These are phyloP conservation scores for Corymbia calophylla DNA, from an alignment of 441 rosid genomes.

Conservation along the genomic window DNA sequence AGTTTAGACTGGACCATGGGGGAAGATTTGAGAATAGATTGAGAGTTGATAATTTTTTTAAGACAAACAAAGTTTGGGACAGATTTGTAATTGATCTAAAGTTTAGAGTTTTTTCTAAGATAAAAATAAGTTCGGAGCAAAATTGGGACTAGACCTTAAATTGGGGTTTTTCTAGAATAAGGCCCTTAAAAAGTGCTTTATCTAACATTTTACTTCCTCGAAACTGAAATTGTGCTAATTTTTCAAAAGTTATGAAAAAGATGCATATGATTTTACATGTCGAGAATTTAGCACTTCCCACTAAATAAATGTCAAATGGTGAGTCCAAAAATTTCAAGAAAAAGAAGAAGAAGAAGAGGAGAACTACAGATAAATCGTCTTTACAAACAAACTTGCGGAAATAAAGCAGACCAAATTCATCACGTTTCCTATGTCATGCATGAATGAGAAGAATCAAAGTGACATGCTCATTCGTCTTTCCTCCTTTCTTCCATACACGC, in stretches of 20 bases:
- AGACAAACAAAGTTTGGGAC: too few relatives aligned
- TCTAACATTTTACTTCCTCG: not conserved
- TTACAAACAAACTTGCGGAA: not conserved
- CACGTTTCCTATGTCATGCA: not conserved
- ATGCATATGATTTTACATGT: not conserved
- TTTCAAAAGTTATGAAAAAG: not conserved
- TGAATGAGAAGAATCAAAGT: not conserved
- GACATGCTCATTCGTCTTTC: not conserved
- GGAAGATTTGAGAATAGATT: not conserved
- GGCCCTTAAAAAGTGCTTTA: not conserved
- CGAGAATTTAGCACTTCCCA: not conserved
- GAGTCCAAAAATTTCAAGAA: not conserved
- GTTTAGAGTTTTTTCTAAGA: too few relatives aligned
- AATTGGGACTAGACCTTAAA: too few relatives aligned
- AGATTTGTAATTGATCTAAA: not conserved
- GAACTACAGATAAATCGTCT: not conserved
- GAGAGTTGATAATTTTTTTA: too few relatives aligned
- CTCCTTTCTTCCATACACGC: not conserved
- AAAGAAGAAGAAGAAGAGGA: not conserved
- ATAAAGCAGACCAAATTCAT: not conserved
- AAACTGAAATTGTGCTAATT: not conserved
- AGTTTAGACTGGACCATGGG: not conserved
- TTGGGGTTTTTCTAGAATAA: not conserved
- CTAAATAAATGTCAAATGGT: accelerated
- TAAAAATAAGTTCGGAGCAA: not conserved